Percentiles rank a stretch among this genome's conserved stretches.
Conservation (phyloP, 305 asterid genomes). For the Ilex paraguariensis region DNA sequence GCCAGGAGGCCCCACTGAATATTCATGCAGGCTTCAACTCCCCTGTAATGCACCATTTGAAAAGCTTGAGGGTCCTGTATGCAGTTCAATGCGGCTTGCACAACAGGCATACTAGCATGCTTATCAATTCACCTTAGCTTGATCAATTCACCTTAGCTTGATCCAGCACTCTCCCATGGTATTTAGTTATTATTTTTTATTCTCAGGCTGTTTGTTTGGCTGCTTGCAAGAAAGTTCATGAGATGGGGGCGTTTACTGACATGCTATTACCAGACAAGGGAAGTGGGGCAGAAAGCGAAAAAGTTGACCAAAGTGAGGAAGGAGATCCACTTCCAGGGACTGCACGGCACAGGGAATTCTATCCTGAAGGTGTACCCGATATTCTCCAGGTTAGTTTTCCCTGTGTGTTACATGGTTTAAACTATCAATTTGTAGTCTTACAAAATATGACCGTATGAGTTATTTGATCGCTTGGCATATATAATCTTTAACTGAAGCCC, state of each 20-base stretch:
- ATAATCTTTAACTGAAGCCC: too few relatives aligned
- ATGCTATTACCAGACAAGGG: constrained; percentile 99
- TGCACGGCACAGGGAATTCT: constrained; percentile 97
- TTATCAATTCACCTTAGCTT: too few relatives aligned
- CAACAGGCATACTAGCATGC: constrained; percentile 70
- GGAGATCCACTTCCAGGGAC: constrained; percentile 98
- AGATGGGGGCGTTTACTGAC: constrained; percentile 99
- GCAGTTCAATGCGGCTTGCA: constrained; percentile 95
- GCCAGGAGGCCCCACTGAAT: constrained; percentile 67
- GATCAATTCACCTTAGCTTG: too few relatives aligned
- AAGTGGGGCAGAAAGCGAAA: constrained; percentile 60
- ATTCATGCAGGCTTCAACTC: constrained; percentile 98
- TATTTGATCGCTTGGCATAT: too few relatives aligned
- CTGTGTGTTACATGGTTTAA: too few relatives aligned
- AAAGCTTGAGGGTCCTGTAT: constrained; percentile 90
- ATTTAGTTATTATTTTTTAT: constrained; percentile 6
- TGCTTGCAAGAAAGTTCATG: constrained; percentile 99
- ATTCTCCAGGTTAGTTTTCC: constrained; percentile 66
- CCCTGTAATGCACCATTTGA: constrained; percentile 99
- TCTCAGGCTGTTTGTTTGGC: constrained; percentile 94
- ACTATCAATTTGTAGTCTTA: too few relatives aligned
- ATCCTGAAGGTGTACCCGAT: constrained; percentile 98
- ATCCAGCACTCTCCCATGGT: too few relatives aligned
- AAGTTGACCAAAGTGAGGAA: constrained; percentile 80
- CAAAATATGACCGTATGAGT: too few relatives aligned